Conservation (phyloP, 2,329 filamentous ascomycete species). For the Corinectria fuckeliana region DNA sequence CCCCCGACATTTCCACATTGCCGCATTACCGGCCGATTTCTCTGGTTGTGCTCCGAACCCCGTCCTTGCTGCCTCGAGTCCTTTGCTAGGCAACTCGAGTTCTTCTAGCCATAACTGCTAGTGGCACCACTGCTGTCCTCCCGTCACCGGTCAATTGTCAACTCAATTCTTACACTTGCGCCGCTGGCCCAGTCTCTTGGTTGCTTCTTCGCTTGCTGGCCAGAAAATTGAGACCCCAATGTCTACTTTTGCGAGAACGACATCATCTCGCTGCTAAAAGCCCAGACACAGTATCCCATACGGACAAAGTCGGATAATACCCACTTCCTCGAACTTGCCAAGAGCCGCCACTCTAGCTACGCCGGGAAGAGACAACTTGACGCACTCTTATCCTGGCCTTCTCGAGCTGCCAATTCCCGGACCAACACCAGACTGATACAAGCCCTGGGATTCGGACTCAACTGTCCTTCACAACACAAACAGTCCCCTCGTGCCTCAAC, state of each 20-base stretch:
- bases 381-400: background rate
- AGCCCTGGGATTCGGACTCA: background rate
- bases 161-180: slow-evolving; percentile 5
- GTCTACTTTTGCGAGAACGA: background rate
- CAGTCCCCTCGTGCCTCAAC: slow-evolving; percentile 2
- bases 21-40: slow-evolving; percentile 9
- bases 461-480: background rate
- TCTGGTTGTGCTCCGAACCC: slow-evolving; percentile 6
- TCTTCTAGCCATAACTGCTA: slow-evolving; percentile 3
- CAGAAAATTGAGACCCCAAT: background rate
- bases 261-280: slow-evolving; percentile 3
- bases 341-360: slow-evolving; percentile 2
- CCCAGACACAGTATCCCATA: background rate
- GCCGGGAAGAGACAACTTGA: background rate
- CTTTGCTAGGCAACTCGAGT: background rate
- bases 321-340: slow-evolving; percentile 13
- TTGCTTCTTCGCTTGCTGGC: background rate
- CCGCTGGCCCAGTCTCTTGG: background rate
- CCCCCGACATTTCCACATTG: slow-evolving; percentile 1
- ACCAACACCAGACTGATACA: background rate
- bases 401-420: background rate
- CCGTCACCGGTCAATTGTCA: background rate
- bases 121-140: background rate
- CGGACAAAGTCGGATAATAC: slow-evolving; percentile 7
- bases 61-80: slow-evolving; percentile 1